Percentiles rank a stretch among this genome's conserved stretches.
These are phyloP conservation scores for Aschersonia sp. DNA, from an alignment of 2,329 filamentous ascomycete genomes.

Conservation along the genomic window DNA sequence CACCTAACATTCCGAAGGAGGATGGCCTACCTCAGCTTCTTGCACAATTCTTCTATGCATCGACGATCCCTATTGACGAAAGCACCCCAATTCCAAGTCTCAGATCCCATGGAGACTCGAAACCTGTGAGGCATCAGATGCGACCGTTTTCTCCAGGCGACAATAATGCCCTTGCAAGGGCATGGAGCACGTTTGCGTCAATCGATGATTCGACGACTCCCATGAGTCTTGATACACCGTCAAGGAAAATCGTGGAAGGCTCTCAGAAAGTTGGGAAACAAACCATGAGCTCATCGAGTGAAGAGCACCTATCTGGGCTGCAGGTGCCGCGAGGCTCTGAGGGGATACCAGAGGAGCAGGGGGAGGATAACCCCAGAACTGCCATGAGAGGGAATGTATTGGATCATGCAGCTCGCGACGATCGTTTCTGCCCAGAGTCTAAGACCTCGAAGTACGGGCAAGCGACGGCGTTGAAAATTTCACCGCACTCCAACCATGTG, in stretches of 20 bases:
- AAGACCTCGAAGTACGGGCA: background rate
- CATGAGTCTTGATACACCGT: slow-evolving; percentile 12
- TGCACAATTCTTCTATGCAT: slow-evolving; percentile 76
- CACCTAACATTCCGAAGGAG: slow-evolving; percentile 21
- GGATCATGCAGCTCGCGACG: too few relatives aligned
- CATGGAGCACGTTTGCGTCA: slow-evolving; percentile 52
- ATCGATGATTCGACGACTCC: slow-evolving; percentile 34
- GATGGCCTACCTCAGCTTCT: slow-evolving; percentile 43
- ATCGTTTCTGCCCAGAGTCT: too few relatives aligned
- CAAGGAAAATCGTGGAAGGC: background rate
- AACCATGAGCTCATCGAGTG: too few relatives aligned
- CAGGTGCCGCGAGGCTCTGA: too few relatives aligned
- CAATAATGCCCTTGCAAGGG: slow-evolving; percentile 63
- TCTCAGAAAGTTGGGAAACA: slow-evolving; percentile 5
- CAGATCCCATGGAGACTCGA: slow-evolving; percentile 33
- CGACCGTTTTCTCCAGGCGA: slow-evolving; percentile 69
- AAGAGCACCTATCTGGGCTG: too few relatives aligned
- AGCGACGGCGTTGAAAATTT: background rate
- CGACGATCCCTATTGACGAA: slow-evolving; percentile 72
- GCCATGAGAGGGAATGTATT: too few relatives aligned
- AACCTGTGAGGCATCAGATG: slow-evolving; percentile 43
- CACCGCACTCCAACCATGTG: background rate
- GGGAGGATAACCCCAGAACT: too few relatives aligned
- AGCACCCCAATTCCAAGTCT: slow-evolving; percentile 55
- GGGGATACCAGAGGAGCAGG: too few relatives aligned